Percentiles rank a stretch among this genome's conserved stretches.
Evolutionary conservation across 768 basidiomycete species (phyloP).

Genomic region (Austroboletus eburneus): DNA sequence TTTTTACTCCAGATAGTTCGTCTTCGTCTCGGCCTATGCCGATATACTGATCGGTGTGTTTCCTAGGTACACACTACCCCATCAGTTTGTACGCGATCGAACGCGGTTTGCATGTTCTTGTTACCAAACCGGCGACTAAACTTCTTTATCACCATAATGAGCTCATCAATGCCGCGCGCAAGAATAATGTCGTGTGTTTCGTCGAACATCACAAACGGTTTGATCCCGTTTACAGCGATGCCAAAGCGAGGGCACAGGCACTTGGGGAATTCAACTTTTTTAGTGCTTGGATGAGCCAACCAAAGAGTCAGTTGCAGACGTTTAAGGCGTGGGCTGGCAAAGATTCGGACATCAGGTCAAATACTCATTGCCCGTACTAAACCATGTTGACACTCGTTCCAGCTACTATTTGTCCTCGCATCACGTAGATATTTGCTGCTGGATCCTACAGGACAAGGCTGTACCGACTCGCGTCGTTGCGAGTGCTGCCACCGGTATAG

Average conservation of each 20-base stretch:
- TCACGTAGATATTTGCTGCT: constrained; percentile 86
- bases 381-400: not conserved
- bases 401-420: constrained; percentile 95
- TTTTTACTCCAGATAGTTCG: constrained; percentile 90
- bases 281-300: constrained; percentile 97
- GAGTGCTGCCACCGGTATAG: constrained; percentile 87
- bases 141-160: constrained; percentile 77
- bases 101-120: constrained; percentile 79
- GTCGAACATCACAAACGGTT: constrained; percentile 95
- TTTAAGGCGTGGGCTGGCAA: constrained; percentile 95
- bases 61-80: constrained; percentile 72
- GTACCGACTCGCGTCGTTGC: constrained; percentile 83
- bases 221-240: constrained; percentile 92
- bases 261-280: constrained; percentile 95
- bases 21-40: constrained; percentile 5
- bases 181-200: constrained; percentile 81
- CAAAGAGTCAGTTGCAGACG: constrained; percentile 90
- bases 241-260: constrained; percentile 66
- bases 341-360: constrained; percentile 84
- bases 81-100: constrained; percentile 87
- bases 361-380: not conserved
- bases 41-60: not conserved
- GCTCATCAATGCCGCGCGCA: constrained; percentile 70
- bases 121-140: constrained; percentile 92
- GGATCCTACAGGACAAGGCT: constrained; percentile 76